These are phyloP conservation scores for Sporothrix schenckii DNA, from an alignment of 2,329 filamentous ascomycete species.

Conservation along the genomic window DNA sequence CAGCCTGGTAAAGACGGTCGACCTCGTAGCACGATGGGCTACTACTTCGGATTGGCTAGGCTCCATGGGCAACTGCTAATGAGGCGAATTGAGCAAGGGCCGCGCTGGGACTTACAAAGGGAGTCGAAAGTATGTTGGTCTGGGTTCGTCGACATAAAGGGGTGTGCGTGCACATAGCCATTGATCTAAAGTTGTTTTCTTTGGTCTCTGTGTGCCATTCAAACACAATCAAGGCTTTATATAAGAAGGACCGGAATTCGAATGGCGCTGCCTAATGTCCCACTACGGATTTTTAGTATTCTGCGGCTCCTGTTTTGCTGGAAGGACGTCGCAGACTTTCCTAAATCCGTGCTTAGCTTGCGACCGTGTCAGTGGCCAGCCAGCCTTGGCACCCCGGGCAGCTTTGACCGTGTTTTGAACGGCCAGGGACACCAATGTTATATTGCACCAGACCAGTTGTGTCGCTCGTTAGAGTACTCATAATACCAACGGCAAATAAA, in stretches of 20 bases:
- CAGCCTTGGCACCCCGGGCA: background rate
- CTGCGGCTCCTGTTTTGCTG: background rate
- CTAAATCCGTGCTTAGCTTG: constrained; percentile 9
- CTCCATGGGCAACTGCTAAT: constrained; percentile 5
- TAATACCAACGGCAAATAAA: no score
- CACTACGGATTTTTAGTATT: background rate
- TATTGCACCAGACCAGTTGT: background rate
- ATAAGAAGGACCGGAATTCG: background rate
- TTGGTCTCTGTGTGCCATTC: background rate
- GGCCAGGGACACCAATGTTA: background rate
- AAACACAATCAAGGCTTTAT: background rate
- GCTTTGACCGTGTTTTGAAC: background rate
- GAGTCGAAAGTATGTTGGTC: background rate
- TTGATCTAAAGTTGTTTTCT: background rate
- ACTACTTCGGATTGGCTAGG: constrained; percentile 3
- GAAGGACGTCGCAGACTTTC: background rate
- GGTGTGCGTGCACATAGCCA: background rate
- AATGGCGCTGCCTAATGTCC: no score
- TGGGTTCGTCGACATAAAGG: background rate
- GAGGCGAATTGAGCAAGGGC: background rate
- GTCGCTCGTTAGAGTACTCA: background rate
- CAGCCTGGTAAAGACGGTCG: background rate
- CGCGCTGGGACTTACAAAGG: background rate
- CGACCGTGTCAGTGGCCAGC: background rate
- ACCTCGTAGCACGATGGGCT: background rate